Evolutionary conservation across 1,284 basidiomycete genomes (phyloP), one percentile per base, ranked within the genome.

Genomic region (Mycena sp.): DNA sequence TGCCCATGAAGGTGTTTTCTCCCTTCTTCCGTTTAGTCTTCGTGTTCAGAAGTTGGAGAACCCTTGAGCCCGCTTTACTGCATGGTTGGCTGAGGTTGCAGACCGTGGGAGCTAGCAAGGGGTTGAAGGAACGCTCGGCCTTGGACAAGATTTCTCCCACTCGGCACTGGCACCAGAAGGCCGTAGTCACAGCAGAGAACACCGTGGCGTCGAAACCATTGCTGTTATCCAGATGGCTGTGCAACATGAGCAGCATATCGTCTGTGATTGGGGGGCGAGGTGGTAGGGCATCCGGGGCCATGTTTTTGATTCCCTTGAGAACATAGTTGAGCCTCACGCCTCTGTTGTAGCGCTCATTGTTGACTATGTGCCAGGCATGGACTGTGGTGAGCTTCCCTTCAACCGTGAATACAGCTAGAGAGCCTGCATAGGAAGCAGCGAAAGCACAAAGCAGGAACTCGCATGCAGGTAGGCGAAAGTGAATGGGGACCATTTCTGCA

Each of bases 371-470:
- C 48, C 48, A 50, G 1, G 58, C 58, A 4, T 32, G 40, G 1
- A 59, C 30, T 1, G 40, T 49, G 0, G 48, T 11, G 3, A 59
- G 2, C 10, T 32, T 32, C n/a, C 35, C n/a, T 11, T 28, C 23
- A 4, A 30, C 49, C 11, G 58, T 60, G 0, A 17, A 4, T 1
- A 30, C 26, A 1, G 56, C 56, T 11, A 40, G 12, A 4, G 21
- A 16, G 3, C 56, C 46, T 1, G 46, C 35, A 4, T 23, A 16
- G 5, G 56, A 49, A 1, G 56, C 45, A 0, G 55, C 55, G 23
- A 59, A 59, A 2, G 58, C 49, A 28, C 50, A 52, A 0, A 59
- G 38, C 1, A 59, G 40, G 26, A 44, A 44, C 19, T 60, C 58
- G 50, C 17, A 28, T 1, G 58, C 58, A 5, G 58, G 50, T 1